phyloP scores from a whole-genome alignment of 495 filamentous ascomycete species.

The Penicillium cosmopolitanum region DNA sequence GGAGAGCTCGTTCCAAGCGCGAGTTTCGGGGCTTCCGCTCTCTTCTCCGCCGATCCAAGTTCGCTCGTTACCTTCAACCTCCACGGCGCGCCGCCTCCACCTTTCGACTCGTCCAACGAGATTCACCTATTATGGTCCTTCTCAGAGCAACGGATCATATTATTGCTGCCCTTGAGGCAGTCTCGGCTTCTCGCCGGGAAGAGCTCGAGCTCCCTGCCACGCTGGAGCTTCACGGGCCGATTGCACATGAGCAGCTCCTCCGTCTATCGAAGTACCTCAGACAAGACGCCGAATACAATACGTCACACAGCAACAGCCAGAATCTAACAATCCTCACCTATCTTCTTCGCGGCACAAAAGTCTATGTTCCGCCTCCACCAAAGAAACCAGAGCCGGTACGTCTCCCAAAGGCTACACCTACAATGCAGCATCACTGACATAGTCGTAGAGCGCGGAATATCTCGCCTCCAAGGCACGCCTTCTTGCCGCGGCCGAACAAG shows the following conservation, averaged over 20 bases:
- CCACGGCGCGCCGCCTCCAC: neutral
- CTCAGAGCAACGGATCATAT: constrained; percentile 75
- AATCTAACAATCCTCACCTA: constrained; percentile 54
- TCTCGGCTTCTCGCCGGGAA: constrained; percentile 35
- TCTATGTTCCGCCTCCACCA: constrained; percentile 77
- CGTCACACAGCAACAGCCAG: constrained; percentile 1
- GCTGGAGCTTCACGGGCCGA: constrained; percentile 63
- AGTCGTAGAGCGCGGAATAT: constrained; percentile 75
- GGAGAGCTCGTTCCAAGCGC: constrained; percentile 26
- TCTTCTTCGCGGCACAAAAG: constrained; percentile 69
- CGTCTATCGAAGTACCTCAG: constrained; percentile 62
- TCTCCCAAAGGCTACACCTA: constrained; percentile 1
- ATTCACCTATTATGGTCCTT: constrained; percentile 64
- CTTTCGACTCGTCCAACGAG: neutral
- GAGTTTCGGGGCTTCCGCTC: constrained; percentile 22
- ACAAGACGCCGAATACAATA: constrained; percentile 18
- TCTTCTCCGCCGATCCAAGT: constrained; percentile 16
- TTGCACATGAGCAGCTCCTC: constrained; percentile 81
- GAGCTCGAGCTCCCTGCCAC: constrained; percentile 41
- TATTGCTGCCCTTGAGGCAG: constrained; percentile 60
- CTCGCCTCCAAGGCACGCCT: constrained; percentile 86
- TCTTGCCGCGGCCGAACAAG: constrained; percentile 75
- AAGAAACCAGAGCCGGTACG: constrained; percentile 79
- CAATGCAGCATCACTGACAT: constrained; percentile 16
- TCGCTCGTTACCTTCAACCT: neutral